phyloP scores from a whole-genome alignment of 2,329 filamentous ascomycete species.

The Fusarium brachygibbosum region DNA sequence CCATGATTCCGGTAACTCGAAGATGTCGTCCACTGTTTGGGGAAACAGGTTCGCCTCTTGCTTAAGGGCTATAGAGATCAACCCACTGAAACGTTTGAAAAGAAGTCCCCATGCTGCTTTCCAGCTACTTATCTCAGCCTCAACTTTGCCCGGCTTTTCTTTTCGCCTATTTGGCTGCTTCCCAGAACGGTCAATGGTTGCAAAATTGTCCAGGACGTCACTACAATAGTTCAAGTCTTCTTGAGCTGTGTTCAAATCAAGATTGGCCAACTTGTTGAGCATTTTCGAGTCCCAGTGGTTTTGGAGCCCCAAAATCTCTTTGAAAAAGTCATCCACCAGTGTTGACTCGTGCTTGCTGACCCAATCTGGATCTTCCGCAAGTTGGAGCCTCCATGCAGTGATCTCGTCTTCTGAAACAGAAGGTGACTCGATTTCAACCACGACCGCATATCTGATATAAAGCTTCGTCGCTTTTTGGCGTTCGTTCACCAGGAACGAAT shows the following conservation, averaged over 20 bases:
- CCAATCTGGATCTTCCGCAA: slow-evolving; percentile 13
- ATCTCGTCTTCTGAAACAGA: neutral
- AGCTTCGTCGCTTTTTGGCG: neutral
- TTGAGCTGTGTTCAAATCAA: neutral
- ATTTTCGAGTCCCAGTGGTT: neutral
- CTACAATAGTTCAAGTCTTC: neutral
- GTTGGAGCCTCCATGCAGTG: slow-evolving; percentile 5
- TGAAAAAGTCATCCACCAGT: slow-evolving; percentile 4
- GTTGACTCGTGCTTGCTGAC: slow-evolving; percentile 1
- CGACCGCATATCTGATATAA: slow-evolving; percentile 6
- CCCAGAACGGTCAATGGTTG: neutral
- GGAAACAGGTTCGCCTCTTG: slow-evolving; percentile 4
- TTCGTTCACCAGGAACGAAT: neutral
- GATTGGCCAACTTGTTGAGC: neutral
- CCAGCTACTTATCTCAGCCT: slow-evolving; percentile 4
- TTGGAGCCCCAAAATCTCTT: slow-evolving; percentile 6
- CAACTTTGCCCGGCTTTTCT: slow-evolving; percentile 1
- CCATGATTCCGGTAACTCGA: slow-evolving; percentile 15
- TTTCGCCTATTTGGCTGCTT: neutral
- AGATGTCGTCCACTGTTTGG: neutral
- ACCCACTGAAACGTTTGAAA: slow-evolving; percentile 1
- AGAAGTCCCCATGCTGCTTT: slow-evolving; percentile 10
- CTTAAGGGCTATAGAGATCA: neutral
- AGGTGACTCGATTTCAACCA: neutral
- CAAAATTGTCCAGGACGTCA: neutral